Evolutionary conservation across 2,329 filamentous ascomycete genomes (phyloP).

Genomic region (Fusarium domesticum): DNA sequence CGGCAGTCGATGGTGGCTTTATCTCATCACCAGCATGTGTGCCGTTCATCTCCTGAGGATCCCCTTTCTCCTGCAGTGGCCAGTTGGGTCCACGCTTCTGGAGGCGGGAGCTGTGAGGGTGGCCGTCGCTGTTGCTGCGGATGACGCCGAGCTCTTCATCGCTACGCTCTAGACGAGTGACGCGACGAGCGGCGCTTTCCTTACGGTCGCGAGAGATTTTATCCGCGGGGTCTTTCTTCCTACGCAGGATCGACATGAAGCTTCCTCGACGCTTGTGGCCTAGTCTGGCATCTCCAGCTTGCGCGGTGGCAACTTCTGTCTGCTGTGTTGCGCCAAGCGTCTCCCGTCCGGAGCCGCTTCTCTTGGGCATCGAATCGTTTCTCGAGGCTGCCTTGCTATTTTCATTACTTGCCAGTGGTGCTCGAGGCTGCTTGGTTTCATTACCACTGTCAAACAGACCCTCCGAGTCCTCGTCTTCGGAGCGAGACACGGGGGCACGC

Average conservation of each 20-base stretch:
- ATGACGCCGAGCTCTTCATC: conserved; percentile 50
- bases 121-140: conserved; percentile 36
- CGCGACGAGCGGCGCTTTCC: conserved; percentile 59
- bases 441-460: conserved; percentile 61
- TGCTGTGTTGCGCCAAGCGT: conserved; percentile 27
- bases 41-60: conserved; percentile 21
- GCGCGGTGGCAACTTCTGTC: conserved; percentile 18
- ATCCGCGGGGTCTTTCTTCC: conserved; percentile 51
- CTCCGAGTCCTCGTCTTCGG: conserved; percentile 51
- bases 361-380: conserved; percentile 33
- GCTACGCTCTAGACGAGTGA: conserved; percentile 60
- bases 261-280: conserved; percentile 44
- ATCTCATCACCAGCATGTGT: conserved; percentile 27
- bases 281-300: conserved; percentile 25
- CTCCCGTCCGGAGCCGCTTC: conserved; percentile 43
- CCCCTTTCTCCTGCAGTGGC: conserved; percentile 34
- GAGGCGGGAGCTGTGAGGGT: conserved; percentile 19
- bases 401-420: conserved; percentile 3
- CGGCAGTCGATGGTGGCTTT: conserved; percentile 36
- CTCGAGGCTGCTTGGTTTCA: conserved; percentile 32
- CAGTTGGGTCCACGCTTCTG: conserved; percentile 33
- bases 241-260: conserved; percentile 60
- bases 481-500: conserved; percentile 40
- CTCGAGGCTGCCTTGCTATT: conserved; percentile 16
- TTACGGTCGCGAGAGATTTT: conserved; percentile 53